phyloP scores from a whole-genome alignment of 495 filamentous ascomycete genomes.

The Aspergillus asperescens region DNA sequence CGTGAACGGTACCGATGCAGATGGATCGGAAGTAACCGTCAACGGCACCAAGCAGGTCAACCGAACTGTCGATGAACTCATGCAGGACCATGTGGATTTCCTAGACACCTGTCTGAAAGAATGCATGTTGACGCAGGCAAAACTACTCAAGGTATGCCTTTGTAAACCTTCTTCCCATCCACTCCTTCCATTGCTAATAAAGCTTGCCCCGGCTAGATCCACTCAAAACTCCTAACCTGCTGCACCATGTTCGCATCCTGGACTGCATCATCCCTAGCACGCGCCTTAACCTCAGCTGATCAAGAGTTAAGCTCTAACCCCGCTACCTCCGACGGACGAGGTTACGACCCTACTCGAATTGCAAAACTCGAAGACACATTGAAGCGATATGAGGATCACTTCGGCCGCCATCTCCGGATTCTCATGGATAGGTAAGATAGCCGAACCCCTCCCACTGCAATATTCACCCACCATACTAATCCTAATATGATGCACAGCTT shows the following conservation, averaged over 20 bases:
- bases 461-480: background rate
- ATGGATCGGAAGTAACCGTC: slow-evolving; percentile 43
- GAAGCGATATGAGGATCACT: slow-evolving; percentile 84
- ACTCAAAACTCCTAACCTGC: slow-evolving; percentile 88
- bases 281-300: slow-evolving; percentile 72
- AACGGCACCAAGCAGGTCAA: slow-evolving; percentile 52
- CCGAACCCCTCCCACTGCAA: background rate
- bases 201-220: slow-evolving; percentile 61
- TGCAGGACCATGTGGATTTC: slow-evolving; percentile 99
- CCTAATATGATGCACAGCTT: slow-evolving; percentile 35
- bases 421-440: slow-evolving; percentile 64
- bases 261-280: slow-evolving; percentile 65
- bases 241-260: slow-evolving; percentile 90
- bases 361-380: slow-evolving; percentile 79
- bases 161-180: background rate
- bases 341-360: slow-evolving; percentile 58
- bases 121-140: slow-evolving; percentile 97
- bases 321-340: slow-evolving; percentile 31
- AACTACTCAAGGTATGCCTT: slow-evolving; percentile 71
- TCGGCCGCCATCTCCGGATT: slow-evolving; percentile 84
- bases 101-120: slow-evolving; percentile 96
- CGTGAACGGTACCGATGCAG: slow-evolving; percentile 59
- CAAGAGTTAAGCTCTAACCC: slow-evolving; percentile 57
- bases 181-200: background rate
- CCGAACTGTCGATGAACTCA: slow-evolving; percentile 91